Percentiles rank a stretch among this genome's conserved stretches.
These are phyloP conservation scores for Monilinia aucupariae DNA, from an alignment of 2,329 filamentous ascomycete genomes.

Conservation along the genomic window DNA sequence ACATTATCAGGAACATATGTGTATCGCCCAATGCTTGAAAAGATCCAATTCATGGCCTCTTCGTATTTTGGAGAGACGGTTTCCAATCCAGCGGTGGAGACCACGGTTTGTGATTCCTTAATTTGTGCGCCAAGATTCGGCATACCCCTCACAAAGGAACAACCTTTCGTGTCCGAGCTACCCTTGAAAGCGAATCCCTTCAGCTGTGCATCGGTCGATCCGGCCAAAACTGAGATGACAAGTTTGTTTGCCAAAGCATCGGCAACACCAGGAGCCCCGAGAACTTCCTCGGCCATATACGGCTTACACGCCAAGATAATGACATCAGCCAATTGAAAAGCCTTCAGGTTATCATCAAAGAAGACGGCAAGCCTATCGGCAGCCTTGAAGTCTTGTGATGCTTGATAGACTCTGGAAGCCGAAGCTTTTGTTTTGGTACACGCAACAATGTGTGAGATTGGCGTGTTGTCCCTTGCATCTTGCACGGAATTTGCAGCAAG, in stretches of 20 bases:
- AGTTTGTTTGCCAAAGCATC: slow-evolving; percentile 15
- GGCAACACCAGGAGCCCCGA: slow-evolving; percentile 8
- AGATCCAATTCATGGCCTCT: slow-evolving; percentile 12
- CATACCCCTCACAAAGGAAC: slow-evolving; percentile 11
- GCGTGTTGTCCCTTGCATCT: slow-evolving; percentile 4
- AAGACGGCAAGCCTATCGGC: slow-evolving; percentile 10
- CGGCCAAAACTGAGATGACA: slow-evolving; percentile 16
- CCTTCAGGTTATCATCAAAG: slow-evolving; percentile 7
- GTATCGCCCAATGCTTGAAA: slow-evolving; percentile 5
- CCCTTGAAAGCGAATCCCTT: slow-evolving; percentile 5
- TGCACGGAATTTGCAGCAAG: slow-evolving; percentile 1
- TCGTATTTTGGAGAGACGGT: slow-evolving; percentile 4
- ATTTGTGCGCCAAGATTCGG: slow-evolving; percentile 16
- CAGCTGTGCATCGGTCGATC: slow-evolving; percentile 6
- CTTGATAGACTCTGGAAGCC: slow-evolving; percentile 2
- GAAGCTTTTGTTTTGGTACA: slow-evolving; percentile 15
- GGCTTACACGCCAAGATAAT: slow-evolving; percentile 15
- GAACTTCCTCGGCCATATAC: slow-evolving; percentile 16
- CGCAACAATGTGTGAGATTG: slow-evolving; percentile 15
- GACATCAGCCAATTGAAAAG: slow-evolving; percentile 10
- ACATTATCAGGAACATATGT: slow-evolving; percentile 13
- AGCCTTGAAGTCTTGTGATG: slow-evolving; percentile 7
- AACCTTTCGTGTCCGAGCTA: background rate
- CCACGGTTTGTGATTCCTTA: slow-evolving; percentile 11
- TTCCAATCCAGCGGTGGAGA: slow-evolving; percentile 9